phyloP scores from a whole-genome alignment of 2,329 filamentous ascomycete species.

The Rugonectria rugulosa region DNA sequence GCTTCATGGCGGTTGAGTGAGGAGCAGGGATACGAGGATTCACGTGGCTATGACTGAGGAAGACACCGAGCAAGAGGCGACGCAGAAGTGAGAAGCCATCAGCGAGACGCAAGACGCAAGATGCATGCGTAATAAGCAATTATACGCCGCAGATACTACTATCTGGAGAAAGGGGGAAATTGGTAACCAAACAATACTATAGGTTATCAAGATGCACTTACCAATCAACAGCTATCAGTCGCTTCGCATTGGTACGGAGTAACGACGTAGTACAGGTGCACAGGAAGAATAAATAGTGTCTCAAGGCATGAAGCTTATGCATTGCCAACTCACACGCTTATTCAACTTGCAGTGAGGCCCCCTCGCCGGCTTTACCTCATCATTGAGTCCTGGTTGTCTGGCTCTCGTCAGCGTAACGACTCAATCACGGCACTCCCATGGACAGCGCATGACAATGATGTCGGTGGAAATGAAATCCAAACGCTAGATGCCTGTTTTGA shows the following conservation, averaged over 20 bases:
- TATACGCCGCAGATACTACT: background rate
- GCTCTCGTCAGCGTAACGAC: conserved; percentile 5
- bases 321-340: conserved; percentile 17
- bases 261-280: no score
- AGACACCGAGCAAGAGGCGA: background rate
- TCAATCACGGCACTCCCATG: no score
- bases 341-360: conserved; percentile 1
- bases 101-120: no score
- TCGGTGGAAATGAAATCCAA: conserved; percentile 38
- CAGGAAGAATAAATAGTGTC: no score
- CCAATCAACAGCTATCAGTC: no score
- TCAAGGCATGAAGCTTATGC: conserved; percentile 12
- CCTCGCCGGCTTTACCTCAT: background rate
- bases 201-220: no score
- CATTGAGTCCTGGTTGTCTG: conserved; percentile 2
- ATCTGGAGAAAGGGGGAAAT: conserved; percentile 3
- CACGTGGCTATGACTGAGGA: background rate
- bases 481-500: conserved; percentile 24
- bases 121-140: background rate
- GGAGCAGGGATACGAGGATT: background rate
- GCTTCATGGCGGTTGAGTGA: background rate
- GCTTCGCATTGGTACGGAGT: no score
- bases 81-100: no score
- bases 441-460: conserved; percentile 30
- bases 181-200: background rate